These are phyloP conservation scores for Candida sithepensis DNA, from an alignment of 805 yeast species.

Conservation along the genomic window DNA sequence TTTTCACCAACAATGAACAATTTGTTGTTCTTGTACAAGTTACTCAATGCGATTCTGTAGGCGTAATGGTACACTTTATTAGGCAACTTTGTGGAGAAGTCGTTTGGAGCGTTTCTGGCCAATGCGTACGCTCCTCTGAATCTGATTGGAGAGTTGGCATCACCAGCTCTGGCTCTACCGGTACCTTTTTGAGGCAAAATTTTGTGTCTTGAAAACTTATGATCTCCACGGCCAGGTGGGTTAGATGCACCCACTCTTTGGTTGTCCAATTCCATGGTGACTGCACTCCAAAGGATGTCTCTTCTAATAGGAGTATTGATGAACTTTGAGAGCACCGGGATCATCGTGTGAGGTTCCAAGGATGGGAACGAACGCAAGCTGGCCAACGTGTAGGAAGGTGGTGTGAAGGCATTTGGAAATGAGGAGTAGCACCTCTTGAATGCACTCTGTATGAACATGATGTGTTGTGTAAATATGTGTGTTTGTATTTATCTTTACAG, in stretches of 20 bases:
- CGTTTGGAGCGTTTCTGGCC: conserved; percentile 88
- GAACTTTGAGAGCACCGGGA: conserved; percentile 72
- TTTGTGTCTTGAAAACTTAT: conserved; percentile 80
- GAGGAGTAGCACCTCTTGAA: neutral
- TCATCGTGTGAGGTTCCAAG: conserved; percentile 73
- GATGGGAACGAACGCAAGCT: conserved; percentile 85
- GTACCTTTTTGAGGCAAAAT: conserved; percentile 87
- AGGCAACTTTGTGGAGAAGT: conserved; percentile 77
- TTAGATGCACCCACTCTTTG: conserved; percentile 86
- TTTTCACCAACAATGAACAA: conserved; percentile 60
- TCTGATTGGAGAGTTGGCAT: conserved; percentile 89
- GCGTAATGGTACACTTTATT: conserved; percentile 71
- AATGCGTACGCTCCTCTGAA: conserved; percentile 86
- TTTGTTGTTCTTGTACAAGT: conserved; percentile 72
- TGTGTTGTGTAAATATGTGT: no score
- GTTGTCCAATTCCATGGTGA: conserved; percentile 84
- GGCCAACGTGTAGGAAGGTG: conserved; percentile 72
- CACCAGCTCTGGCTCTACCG: conserved; percentile 96
- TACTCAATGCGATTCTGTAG: conserved; percentile 75
- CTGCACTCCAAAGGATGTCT: conserved; percentile 93
- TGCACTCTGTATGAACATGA: no score
- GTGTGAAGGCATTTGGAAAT: conserved; percentile 34
- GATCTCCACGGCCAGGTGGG: conserved; percentile 83
- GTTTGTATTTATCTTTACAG: no score
- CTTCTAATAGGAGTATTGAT: conserved; percentile 78